Evolutionary conservation across 2,329 filamentous ascomycete genomes (phyloP).

Genomic region (Ceratocystis lukuohia): DNA sequence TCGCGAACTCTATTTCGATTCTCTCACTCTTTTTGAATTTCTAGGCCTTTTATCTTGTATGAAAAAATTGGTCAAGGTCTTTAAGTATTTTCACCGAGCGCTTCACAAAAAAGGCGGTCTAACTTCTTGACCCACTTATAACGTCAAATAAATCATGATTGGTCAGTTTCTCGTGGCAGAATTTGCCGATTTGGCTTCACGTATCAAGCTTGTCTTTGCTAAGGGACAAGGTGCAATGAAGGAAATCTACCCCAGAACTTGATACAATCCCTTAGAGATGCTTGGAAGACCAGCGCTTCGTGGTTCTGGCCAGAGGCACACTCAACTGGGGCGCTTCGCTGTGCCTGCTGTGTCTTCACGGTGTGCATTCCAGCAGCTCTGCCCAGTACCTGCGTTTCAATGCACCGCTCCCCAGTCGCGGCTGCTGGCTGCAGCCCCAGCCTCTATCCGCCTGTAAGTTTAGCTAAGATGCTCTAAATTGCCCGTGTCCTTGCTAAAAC

Average conservation of each 20-base stretch:
- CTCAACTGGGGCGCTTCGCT: background rate
- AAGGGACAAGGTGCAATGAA: background rate
- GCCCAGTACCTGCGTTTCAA: background rate
- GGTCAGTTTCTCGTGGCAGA: background rate
- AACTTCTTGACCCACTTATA: slow-evolving; percentile 4
- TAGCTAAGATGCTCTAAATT: background rate
- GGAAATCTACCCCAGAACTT: background rate
- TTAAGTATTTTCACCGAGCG: background rate
- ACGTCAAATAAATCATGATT: background rate
- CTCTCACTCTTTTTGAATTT: background rate
- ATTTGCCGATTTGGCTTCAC: background rate
- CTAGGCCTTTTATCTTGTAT: background rate
- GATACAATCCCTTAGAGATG: background rate
- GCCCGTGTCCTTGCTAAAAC: background rate
- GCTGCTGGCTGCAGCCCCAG: background rate
- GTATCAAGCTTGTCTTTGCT: background rate
- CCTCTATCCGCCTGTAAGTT: slow-evolving; percentile 12
- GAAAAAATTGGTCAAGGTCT: background rate
- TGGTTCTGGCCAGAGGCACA: background rate
- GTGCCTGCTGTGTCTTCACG: background rate
- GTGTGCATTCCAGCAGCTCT: background rate
- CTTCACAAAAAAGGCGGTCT: slow-evolving; percentile 13
- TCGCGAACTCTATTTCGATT: background rate
- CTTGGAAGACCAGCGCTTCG: slow-evolving; percentile 12
- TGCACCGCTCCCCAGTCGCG: background rate